Evolutionary conservation across 2,329 filamentous ascomycete species (phyloP), one percentile per base, ranked within the genome.

Genomic region (Penicillium fuscoglaucum): DNA sequence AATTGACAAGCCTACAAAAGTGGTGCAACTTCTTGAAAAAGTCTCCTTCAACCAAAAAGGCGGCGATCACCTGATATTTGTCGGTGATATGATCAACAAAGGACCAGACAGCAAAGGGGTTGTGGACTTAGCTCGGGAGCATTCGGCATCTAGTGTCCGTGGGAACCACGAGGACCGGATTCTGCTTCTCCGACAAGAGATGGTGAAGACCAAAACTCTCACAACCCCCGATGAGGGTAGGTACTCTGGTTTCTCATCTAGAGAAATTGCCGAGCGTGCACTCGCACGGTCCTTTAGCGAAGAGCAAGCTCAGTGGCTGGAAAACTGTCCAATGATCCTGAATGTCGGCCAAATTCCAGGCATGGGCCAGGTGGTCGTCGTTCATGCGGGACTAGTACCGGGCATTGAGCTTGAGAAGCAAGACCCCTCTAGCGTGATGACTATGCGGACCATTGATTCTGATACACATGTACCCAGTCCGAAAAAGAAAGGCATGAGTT

Each of bases 161-260:
- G 95, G 95, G 19, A 97, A 97, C 76, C 90, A 96, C 76, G 95
- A 99, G 72, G 93, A 98, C 72, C 84, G 87, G 24, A 82, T 97
- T 21, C 82, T 98, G n/a, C 82, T 88, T 9, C 83, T 87, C 1
- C 84, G 87, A 60, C 78, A 80, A 29, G 74, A 81, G 44, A 78
- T 72, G 68, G 72, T 63, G 64, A 71, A 65, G 19, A 52, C 67
- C 13, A 61, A 69, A 43, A 61, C 62, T 13, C 59, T 65, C n/a
- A 35, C 31, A 8, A 60, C 59, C 17, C 45, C 43, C 5, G 60
- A 64, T 39, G 62, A 60, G n/a, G 61, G 58, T 17, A 66, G 72
- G 31, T 68, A 73, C 37, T 66, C 72, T 17, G 65, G 68, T 55
- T 65, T 70, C 57, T 68, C 70, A 3, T 67, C 74, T 43, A 60